These are phyloP conservation scores for Acanthamoeba divionensis DNA, from an alignment of 208 protist species.

Conservation along the genomic window DNA sequence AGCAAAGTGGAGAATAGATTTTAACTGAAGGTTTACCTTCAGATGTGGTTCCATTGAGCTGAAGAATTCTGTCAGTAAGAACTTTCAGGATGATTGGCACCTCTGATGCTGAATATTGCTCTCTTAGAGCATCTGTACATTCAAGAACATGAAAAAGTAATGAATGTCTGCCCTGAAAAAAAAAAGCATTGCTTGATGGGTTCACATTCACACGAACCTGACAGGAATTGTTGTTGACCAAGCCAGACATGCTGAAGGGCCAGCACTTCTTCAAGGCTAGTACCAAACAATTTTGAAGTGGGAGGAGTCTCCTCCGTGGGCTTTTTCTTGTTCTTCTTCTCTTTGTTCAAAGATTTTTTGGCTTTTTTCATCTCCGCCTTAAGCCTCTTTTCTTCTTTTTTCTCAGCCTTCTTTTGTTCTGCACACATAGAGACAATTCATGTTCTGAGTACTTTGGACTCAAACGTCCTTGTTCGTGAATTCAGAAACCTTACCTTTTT, in stretches of 20 bases:
- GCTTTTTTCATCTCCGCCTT: background rate
- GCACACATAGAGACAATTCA: too few species aligned
- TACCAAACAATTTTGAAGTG: too few species aligned
- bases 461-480: background rate
- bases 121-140: too few species aligned
- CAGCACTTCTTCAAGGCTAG: background rate
- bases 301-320: too few species aligned
- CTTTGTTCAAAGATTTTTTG: background rate
- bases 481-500: background rate
- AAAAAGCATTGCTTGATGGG: too few species aligned
- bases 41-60: background rate
- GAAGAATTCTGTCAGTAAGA: background rate
- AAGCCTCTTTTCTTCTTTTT: background rate
- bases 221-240: too few species aligned
- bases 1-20: background rate
- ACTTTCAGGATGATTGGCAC: background rate
- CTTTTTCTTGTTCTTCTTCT: background rate
- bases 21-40: background rate
- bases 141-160: too few species aligned
- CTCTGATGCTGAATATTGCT: background rate
- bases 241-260: background rate
- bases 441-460: too few species aligned
- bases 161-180: too few species aligned
- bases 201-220: too few species aligned
- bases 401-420: slow-evolving; percentile 37